These are phyloP conservation scores for Colletotrichum sidae DNA, from an alignment of 2,329 filamentous ascomycete species.

Conservation along the genomic window DNA sequence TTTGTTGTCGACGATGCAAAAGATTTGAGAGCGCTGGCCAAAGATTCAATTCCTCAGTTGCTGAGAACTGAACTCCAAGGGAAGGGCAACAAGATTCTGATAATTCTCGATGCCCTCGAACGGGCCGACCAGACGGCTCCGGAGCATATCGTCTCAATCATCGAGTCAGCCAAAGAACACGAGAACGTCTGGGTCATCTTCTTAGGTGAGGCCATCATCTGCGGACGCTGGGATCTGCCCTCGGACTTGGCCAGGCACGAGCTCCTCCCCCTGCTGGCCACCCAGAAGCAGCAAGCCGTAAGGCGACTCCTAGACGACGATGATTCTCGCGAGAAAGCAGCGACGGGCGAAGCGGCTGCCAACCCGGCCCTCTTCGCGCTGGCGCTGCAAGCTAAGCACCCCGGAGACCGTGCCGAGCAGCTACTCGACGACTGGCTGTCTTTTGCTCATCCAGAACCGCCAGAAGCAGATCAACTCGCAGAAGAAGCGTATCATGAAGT, in stretches of 20 bases:
- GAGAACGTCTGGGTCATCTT: background rate
- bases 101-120: conserved; percentile 13
- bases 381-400: conserved; percentile 1
- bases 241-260: background rate
- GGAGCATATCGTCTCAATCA: background rate
- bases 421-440: conserved; percentile 15
- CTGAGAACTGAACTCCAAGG: background rate
- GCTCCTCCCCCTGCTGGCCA: background rate
- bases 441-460: background rate
- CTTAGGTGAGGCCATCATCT: too few relatives aligned
- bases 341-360: background rate
- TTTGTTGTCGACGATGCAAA: background rate
- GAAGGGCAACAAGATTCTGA: background rate
- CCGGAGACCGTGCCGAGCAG: conserved; percentile 4
- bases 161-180: background rate
- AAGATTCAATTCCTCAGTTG: background rate
- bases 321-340: background rate
- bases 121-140: background rate
- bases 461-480: background rate
- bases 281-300: background rate
- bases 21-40: background rate
- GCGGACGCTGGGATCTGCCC: background rate
- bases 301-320: background rate
- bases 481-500: background rate
- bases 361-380: conserved; percentile 19